Percentiles rank a stretch among this genome's conserved stretches.
phyloP scores from a whole-genome alignment of 2,329 filamentous ascomycete genomes.

The Neonectria neomacrospora region DNA sequence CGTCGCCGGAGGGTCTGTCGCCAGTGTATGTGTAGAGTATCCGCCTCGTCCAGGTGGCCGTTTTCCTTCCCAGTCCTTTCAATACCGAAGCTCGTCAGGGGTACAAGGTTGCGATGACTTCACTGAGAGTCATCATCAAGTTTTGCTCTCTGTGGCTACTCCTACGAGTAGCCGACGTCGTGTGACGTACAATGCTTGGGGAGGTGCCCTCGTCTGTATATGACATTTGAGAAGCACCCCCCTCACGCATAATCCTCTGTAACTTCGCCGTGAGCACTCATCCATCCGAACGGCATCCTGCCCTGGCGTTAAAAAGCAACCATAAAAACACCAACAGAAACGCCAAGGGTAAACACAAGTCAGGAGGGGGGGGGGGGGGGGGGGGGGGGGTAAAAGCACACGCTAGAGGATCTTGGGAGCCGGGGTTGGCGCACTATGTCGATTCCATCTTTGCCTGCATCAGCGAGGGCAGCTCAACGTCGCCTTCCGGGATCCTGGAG shows the following conservation, averaged over 20 bases:
- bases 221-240: constrained; percentile 6
- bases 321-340: constrained; percentile 29
- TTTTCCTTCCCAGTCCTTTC: constrained; percentile 16
- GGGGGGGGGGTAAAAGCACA: constrained; percentile 18
- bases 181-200: constrained; percentile 11
- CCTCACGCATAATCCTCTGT: not conserved
- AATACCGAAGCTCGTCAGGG: constrained; percentile 5
- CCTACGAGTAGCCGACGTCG: constrained; percentile 2
- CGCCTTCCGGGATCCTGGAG: constrained; percentile 68
- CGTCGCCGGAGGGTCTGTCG: constrained; percentile 49
- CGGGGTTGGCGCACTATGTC: constrained; percentile 32
- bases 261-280: not conserved
- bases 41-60: constrained; percentile 3
- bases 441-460: constrained; percentile 46
- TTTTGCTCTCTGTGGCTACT: not conserved
- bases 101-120: constrained; percentile 6
- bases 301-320: constrained; percentile 10
- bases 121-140: not conserved
- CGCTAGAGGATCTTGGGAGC: not conserved
- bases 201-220: constrained; percentile 3
- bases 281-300: not conserved
- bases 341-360: constrained; percentile 25
- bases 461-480: constrained; percentile 57
- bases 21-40: constrained; percentile 41
- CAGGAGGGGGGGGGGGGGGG: constrained; percentile 28